Conservation (phyloP, 148 eudicot genomes). For the Camellia granthamiana region DNA sequence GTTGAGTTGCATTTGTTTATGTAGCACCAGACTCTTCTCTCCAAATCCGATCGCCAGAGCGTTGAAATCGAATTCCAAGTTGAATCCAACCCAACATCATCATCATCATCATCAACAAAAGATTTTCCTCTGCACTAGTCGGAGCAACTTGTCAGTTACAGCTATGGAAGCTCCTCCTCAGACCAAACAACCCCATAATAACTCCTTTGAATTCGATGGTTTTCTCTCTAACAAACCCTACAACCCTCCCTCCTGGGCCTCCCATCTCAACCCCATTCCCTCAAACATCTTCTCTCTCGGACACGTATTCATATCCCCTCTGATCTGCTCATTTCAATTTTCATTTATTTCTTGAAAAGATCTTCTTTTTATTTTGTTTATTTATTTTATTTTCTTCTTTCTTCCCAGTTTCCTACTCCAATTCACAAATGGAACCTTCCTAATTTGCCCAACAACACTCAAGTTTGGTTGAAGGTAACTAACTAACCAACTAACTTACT, state of each 20-base stretch:
- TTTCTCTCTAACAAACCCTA: conserved; percentile 58
- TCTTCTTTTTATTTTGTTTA: no score
- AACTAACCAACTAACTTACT: not conserved
- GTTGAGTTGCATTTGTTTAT: not conserved
- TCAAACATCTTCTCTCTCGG: conserved; percentile 63
- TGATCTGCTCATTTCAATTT: not conserved
- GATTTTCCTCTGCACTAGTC: not conserved
- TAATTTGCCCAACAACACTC: conserved; percentile 68
- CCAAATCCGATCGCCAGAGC: not conserved
- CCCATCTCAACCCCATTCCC: conserved; percentile 70
- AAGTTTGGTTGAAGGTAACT: conserved; percentile 88
- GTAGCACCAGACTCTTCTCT: not conserved
- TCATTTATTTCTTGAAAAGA: no score
- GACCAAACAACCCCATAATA: not conserved
- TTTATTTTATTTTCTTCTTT: not conserved
- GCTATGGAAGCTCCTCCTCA: not conserved
- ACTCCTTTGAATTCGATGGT: conserved; percentile 1
- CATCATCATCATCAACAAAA: not conserved
- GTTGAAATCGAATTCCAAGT: not conserved
- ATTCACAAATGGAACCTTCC: conserved; percentile 97
- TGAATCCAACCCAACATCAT: not conserved
- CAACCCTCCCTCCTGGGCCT: conserved; percentile 81
- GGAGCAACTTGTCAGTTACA: conserved; percentile 2
- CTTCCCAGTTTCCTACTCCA: conserved; percentile 83
- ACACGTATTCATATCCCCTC: conserved; percentile 39